Evolutionary conservation across 1,139 yeast genomes (phyloP), one percentile per base, ranked within the genome.

Genomic region (Schwanniomyces etchellsii): DNA sequence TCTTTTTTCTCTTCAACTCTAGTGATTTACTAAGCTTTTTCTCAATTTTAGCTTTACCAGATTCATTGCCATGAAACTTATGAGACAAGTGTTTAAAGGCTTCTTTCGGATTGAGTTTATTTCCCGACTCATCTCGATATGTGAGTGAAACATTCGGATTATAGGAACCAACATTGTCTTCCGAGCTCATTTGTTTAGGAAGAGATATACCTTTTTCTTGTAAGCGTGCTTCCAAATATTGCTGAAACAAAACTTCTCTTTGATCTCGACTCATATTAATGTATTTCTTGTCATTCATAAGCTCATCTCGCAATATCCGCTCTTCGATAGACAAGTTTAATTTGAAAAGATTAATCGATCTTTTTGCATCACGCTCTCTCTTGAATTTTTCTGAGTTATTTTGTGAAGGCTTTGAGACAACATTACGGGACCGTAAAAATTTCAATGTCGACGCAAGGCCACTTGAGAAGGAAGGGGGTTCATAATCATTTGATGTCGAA

Each of bases 61-160:
- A 38, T 3, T 48, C 50, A 3, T 47, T 52, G 1, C 96, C 96
- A 52, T 91, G 97, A 57, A 86, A 89, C 42, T 81, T 80, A 42
- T 84, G 95, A 1, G 96, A 85, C 33, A 88, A 52, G 37, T 77
- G 76, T 56, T 86, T 89, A 60, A 78, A 89, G 0, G 97, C 97
- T 39, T 82, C 84, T 50, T 83, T 86, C 2, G 79, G 68, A 27
- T 67, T 62, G 31, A 91, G 55, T 14, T 65, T 66, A 29, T 76
- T 66, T 2, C 97, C 97, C 4, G 62, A 50, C 25, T 79, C 84
- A 52, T 89, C 96, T 28, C 66, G 69, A 52, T 88, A 85, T 23
- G 66, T 69, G 5, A 89, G 50, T 14, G 69, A 62, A 14, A 89
- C 73, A 4, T 70, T 63, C 0, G 96, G 95, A 33, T 75, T 72